phyloP scores from a whole-genome alignment of 1,139 yeast genomes.

The Suhomyces terraborum region DNA sequence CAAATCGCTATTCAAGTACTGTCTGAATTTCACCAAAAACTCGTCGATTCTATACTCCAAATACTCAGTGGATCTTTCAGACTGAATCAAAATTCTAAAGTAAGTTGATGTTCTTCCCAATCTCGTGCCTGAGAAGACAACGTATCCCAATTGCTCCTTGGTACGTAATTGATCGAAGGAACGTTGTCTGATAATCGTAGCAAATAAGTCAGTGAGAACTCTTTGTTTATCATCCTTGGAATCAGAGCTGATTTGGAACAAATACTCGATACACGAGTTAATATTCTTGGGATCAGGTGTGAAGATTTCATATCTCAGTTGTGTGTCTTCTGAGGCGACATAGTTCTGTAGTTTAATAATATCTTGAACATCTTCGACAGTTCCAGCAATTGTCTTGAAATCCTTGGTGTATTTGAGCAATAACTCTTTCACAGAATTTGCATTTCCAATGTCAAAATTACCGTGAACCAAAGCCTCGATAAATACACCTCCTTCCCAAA shows the following conservation, averaged over 20 bases:
- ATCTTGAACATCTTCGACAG: conserved; percentile 34
- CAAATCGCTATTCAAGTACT: conserved; percentile 40
- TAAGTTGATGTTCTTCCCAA: conserved; percentile 76
- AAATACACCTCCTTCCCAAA: conserved; percentile 53
- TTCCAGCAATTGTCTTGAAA: conserved; percentile 41
- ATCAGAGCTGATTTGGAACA: conserved; percentile 62
- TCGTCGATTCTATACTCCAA: conserved; percentile 75
- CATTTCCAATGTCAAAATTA: conserved; percentile 62
- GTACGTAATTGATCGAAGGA: conserved; percentile 89
- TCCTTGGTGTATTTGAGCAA: conserved; percentile 24
- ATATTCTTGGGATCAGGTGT: conserved; percentile 70
- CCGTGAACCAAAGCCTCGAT: conserved; percentile 80
- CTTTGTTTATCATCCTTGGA: conserved; percentile 31
- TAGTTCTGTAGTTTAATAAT: conserved; percentile 32
- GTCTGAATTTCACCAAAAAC: conserved; percentile 51
- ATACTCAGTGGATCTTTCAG: conserved; percentile 75
- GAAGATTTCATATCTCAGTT: conserved; percentile 51
- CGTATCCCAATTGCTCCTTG: conserved; percentile 87
- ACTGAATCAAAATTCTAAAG: conserved; percentile 77
- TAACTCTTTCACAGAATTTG: conserved; percentile 33
- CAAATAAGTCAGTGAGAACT: conserved; percentile 63
- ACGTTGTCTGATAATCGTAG: conserved; percentile 80
- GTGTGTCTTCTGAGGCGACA: conserved; percentile 45
- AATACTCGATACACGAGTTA: conserved; percentile 83
- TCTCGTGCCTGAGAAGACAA: conserved; percentile 78